Evolutionary conservation across 768 basidiomycete species (phyloP), one percentile per base, ranked within the genome.

Genomic region (Rhizopogon salebrosus): DNA sequence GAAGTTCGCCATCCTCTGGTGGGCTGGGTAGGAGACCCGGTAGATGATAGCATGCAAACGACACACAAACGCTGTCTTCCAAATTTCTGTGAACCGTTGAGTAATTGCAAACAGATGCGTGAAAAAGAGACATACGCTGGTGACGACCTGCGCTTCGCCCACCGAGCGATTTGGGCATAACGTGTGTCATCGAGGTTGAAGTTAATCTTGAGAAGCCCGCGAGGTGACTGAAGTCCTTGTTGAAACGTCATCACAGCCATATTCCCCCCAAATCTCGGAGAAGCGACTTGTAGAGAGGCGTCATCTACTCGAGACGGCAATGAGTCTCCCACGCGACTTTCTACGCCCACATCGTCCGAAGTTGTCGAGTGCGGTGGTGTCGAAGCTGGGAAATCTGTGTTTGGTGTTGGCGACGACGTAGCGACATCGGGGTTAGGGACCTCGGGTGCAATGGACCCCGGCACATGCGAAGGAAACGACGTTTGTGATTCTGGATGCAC

Each of bases 31-130:
- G 42, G 52, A 62, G 55, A 24, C 64, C 65, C 6, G 58, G 54
- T 38, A 65, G 66, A 29, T 61, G 64, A 64, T 76, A 82, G 46
- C 76, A 79, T 4, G 65, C 74, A 26, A 82, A 59, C 3, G 77
- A 76, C 23, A 80, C 55, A 49, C 79, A 81, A 22, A 75, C 59
- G 36, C 71, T 72, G 14, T 60, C 52, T 27, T 61, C 43, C 22
- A 76, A 48, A 39, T 72, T 62, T 22, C 76, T 76, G 40, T 24
- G 6, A 53, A 48, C 16, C 7, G 31, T 31, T 56, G 14, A 27
- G 41, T 37, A 24, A 20, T 24, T 35, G 23, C n/a, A 51, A 22
- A 24, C 14, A 14, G 11, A 20, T 34, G 27, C 9, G 26, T 7
- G 22, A 41, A 53, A 13, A 38, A 48, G 20, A 16, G 27, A 72